A percentile compares a stretch with the other conserved stretches of the same genome.
Conservation (phyloP, 768 basidiomycete genomes). For the Tephrocybe sp. region DNA sequence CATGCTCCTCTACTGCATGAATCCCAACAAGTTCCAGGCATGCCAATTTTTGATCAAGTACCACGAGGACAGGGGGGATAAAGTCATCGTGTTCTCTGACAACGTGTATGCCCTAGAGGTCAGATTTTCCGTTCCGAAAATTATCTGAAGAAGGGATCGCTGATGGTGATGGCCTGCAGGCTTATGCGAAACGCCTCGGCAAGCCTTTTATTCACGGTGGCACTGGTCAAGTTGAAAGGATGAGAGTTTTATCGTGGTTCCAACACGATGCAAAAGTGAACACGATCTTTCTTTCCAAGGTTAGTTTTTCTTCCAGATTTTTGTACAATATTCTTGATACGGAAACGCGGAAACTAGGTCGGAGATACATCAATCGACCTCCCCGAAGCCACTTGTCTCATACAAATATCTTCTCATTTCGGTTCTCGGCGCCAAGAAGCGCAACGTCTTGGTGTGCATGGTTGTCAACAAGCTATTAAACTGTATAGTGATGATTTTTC, state of each 20-base stretch:
- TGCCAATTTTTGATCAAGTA: conserved; percentile 99
- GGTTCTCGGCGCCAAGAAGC: conserved; percentile 98
- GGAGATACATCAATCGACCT: conserved; percentile 99
- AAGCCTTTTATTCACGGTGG: conserved; percentile 97
- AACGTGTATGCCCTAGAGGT: conserved; percentile 98
- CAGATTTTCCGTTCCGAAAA: conserved; percentile 17
- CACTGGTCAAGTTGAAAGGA: conserved; percentile 91
- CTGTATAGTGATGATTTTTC: conserved; percentile 4
- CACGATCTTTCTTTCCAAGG: conserved; percentile 98
- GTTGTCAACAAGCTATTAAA: conserved; percentile 7
- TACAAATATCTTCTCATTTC: conserved; percentile 99
- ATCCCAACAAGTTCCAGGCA: conserved; percentile 98
- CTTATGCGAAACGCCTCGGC: conserved; percentile 89
- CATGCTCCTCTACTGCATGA: conserved; percentile 99
- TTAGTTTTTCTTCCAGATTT: conserved; percentile 25
- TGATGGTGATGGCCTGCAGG: conserved; percentile 37
- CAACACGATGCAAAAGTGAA: conserved; percentile 95
- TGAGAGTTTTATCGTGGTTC: conserved; percentile 93
- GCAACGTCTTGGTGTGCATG: conserved; percentile 76
- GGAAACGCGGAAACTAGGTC: conserved; percentile 51
- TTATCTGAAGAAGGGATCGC: not conserved
- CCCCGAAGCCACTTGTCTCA: conserved; percentile 98
- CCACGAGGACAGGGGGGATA: conserved; percentile 96
- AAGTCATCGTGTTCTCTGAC: conserved; percentile 99
- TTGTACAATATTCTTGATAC: not conserved